These are phyloP conservation scores for Termitomyces titanicus DNA, from an alignment of 768 basidiomycete genomes.

Conservation along the genomic window DNA sequence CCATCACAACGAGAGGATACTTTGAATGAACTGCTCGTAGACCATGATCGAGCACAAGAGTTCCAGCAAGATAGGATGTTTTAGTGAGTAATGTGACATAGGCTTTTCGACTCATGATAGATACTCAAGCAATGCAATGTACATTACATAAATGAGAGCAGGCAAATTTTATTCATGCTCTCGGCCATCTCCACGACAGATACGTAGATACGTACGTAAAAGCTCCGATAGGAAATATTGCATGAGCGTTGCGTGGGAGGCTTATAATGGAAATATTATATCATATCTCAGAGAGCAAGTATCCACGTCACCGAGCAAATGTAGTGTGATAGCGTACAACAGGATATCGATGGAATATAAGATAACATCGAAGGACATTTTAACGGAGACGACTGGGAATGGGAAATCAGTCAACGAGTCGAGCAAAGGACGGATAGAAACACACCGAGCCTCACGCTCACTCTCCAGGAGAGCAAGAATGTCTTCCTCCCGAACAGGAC, in stretches of 20 bases:
- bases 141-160: too few relatives aligned
- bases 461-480: slow-evolving; percentile 96
- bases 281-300: slow-evolving; percentile 1
- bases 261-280: neutral
- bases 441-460: slow-evolving; percentile 98
- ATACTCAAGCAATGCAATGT: too few relatives aligned
- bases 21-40: slow-evolving; percentile 50
- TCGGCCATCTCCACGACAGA: slow-evolving; percentile 15
- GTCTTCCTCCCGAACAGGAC: slow-evolving; percentile 93
- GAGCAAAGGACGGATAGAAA: slow-evolving; percentile 14
- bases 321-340: slow-evolving; percentile 10
- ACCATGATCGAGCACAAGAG: slow-evolving; percentile 57
- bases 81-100: slow-evolving; percentile 82
- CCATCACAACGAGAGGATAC: slow-evolving; percentile 82
- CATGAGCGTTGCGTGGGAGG: neutral
- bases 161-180: slow-evolving; percentile 1
- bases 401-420: neutral
- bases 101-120: slow-evolving; percentile 36
- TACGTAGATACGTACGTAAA: neutral
- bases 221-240: neutral
- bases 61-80: slow-evolving; percentile 59
- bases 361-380: slow-evolving; percentile 11
- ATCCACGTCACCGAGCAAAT: slow-evolving; percentile 5
- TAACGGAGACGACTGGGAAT: slow-evolving; percentile 35
- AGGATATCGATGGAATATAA: slow-evolving; percentile 10